phyloP scores from a whole-genome alignment of 129 eudicot species.

The Calendula officinalis region DNA sequence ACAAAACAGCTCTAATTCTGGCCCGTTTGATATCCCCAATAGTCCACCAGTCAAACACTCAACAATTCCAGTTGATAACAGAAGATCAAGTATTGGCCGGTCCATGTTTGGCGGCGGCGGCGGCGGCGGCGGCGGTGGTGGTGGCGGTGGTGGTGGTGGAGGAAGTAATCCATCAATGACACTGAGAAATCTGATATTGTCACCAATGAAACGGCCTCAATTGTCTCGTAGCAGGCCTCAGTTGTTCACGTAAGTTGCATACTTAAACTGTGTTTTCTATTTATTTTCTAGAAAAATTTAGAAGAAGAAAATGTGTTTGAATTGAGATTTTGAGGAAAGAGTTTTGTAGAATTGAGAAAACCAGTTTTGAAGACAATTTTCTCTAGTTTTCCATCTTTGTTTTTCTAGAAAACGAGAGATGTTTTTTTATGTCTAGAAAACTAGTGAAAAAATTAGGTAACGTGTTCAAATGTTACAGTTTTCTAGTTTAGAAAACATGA shows the following conservation, averaged over 20 bases:
- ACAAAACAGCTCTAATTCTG: constrained; percentile 71
- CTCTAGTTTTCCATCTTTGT: no score
- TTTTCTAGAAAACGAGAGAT: no score
- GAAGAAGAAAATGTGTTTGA: no score
- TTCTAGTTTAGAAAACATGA: no score
- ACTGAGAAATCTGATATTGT: constrained; percentile 75
- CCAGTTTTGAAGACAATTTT: no score
- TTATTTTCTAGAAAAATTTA: no score
- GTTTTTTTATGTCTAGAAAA: no score
- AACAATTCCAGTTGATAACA: constrained; percentile 57
- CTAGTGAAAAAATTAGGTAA: no score
- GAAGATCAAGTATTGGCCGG: constrained; percentile 46
- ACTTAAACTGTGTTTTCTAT: background rate
- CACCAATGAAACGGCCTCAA: constrained; percentile 92
- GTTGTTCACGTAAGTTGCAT: constrained; percentile 75
- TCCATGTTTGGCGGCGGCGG: constrained; percentile 52
- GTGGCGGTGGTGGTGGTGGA: constrained; percentile 47
- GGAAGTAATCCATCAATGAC: constrained; percentile 78
- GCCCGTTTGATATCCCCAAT: constrained; percentile 62
- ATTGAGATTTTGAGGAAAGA: no score
- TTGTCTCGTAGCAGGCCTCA: constrained; percentile 82
- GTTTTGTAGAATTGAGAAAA: no score
- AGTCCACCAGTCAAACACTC: constrained; percentile 68
- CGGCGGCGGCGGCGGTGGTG: constrained; percentile 43
- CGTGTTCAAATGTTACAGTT: no score